Conservation (phyloP, 148 eudicot species). For the Drosera capensis region DNA sequence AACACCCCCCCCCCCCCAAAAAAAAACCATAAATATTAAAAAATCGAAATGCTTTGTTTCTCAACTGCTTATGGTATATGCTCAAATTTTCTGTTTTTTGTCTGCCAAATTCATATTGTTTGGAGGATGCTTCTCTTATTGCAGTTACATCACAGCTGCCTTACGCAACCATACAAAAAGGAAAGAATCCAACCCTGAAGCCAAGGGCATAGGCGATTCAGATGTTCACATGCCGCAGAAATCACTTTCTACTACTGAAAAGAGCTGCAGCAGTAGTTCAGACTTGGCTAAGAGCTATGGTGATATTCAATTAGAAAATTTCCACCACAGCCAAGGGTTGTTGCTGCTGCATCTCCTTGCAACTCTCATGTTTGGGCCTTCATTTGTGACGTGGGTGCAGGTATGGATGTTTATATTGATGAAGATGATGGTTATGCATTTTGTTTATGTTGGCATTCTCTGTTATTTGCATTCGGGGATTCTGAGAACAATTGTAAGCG, state of each 20-base stretch:
- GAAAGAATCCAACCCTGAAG: slow-evolving; percentile 36
- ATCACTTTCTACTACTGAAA: slow-evolving; percentile 18
- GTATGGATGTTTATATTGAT: slow-evolving; percentile 17
- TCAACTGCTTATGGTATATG: not conserved
- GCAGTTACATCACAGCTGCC: slow-evolving; percentile 76
- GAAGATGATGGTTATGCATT: slow-evolving; percentile 1
- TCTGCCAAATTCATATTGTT: not conserved
- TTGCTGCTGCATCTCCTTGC: slow-evolving; percentile 74
- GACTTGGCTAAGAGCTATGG: slow-evolving; percentile 51
- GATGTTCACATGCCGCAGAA: slow-evolving; percentile 12
- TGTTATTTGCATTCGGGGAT: not conserved
- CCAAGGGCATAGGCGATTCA: slow-evolving; percentile 14
- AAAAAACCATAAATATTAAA: no score
- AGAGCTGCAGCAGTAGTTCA: slow-evolving; percentile 25
- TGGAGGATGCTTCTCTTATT: slow-evolving; percentile 8
- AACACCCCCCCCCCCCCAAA: no score
- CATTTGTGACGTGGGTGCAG: slow-evolving; percentile 86
- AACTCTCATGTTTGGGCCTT: slow-evolving; percentile 73
- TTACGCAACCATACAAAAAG: slow-evolving; percentile 51
- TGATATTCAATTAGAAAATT: slow-evolving; percentile 74
- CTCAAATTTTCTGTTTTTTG: not conserved
- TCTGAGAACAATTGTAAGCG: not conserved
- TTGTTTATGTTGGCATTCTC: slow-evolving; percentile 3
- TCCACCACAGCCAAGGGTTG: slow-evolving; percentile 86
- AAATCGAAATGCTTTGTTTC: no score